Percentiles rank a stretch among this genome's conserved stretches.
Evolutionary conservation across 164 flowering plant genomes (phyloP).

Genomic region (Magnolia officinalis): DNA sequence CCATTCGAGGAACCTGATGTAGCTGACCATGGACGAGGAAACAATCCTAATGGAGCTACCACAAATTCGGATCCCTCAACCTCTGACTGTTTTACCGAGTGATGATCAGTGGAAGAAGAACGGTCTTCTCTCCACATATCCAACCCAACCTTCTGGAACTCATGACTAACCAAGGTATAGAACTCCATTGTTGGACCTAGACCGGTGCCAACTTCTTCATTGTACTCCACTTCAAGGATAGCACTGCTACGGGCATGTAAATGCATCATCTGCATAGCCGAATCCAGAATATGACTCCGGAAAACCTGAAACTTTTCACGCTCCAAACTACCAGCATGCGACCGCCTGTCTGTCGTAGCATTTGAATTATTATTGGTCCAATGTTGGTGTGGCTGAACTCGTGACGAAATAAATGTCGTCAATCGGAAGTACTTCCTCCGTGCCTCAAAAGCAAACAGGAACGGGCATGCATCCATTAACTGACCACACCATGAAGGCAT

Average conservation of each 20-base stretch:
- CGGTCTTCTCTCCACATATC: constrained; percentile 89
- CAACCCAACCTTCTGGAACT: constrained; percentile 71
- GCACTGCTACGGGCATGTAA: constrained; percentile 38
- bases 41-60: constrained; percentile 57
- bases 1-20: constrained; percentile 24
- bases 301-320: constrained; percentile 66
- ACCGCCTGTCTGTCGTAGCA: constrained; percentile 38
- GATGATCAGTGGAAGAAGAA: constrained; percentile 9
- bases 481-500: constrained; percentile 85
- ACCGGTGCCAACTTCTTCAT: constrained; percentile 93
- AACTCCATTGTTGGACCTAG: constrained; percentile 98
- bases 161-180: constrained; percentile 81
- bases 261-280: constrained; percentile 76
- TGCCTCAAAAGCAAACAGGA: constrained; percentile 78
- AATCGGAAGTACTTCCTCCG: constrained; percentile 68
- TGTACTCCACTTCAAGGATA: constrained; percentile 68
- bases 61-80: constrained; percentile 24
- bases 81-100: constrained; percentile 8
- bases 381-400: constrained; percentile 21
- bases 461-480: constrained; percentile 67
- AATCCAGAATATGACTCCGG: constrained; percentile 58
- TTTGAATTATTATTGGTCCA: constrained; percentile 25
- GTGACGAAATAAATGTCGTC: constrained; percentile 44
- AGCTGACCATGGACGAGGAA: constrained; percentile 90
- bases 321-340: constrained; percentile 25